Base-by-base conservation (phyloP, 2,329 filamentous ascomycete genomes). In the Cercospora sp. region DNA sequence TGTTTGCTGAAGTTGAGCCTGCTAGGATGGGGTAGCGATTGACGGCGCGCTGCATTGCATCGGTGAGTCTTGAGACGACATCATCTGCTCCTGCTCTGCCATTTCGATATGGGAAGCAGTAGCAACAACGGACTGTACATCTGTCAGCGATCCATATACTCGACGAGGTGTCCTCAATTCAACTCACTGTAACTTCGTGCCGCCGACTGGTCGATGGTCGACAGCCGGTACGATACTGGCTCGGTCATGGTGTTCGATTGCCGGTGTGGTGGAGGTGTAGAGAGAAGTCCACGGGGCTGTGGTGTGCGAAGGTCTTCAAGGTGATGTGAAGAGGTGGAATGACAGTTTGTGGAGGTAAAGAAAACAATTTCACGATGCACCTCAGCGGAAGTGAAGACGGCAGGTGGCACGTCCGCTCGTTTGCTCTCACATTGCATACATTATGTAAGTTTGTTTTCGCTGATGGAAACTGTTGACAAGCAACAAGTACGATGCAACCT, bases 121-220 rank as follows among this genome's bases (percentile, higher is more conserved):
- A 62, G 45, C 65, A 70, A 58, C 71, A 72, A 18, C 73, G 68
- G 5, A 63, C 61, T 63, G 26, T 12, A 12, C 12, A 3, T 18
- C 9, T 18, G 61, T 63, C 40, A 63, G 61, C 26, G 16, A 13
- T 13, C 9, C 10, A 32, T 37, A 3, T 10, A 9, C 26, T 18
- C 21, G 45, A 9, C 9, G 18, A 8, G 21, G 43, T 13, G n/a
- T 34, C 6, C 10, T 6, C n/a, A 3, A 13, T 12, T 24, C n/a
- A 6, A 63, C 61, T 53, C 26, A 63, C 71, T 66, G 63, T 75
- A 74, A 26, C 55, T 64, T 5, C 67, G 60, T 12, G 65, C 57
- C 16, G 61, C 43, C 24, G 61, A 63, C 32, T 72, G 70, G 53
- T 75, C 74, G 63, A 75, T 69, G n/a, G 69, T 64, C 3, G 73